phyloP scores from a whole-genome alignment of 164 flowering plant species.

The Kalanchoe fedtschenkoi region DNA sequence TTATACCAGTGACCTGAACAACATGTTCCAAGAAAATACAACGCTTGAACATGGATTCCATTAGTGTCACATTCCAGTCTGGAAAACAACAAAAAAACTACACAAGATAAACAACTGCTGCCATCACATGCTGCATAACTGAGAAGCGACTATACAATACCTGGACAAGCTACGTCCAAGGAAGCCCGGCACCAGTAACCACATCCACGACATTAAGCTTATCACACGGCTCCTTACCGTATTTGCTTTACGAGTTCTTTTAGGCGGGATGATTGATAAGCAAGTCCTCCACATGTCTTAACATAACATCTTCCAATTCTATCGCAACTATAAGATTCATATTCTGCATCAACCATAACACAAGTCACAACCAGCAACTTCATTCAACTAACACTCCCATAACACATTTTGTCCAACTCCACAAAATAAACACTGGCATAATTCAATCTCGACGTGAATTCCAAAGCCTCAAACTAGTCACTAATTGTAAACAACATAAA shows the following conservation, averaged over 20 bases:
- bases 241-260: conserved; percentile 25
- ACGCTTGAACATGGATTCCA: conserved; percentile 77
- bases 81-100: too few relatives aligned
- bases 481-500: too few relatives aligned
- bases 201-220: conserved; percentile 59
- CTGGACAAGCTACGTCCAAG: too few relatives aligned
- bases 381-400: not conserved
- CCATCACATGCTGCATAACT: too few relatives aligned
- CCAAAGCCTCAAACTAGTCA: too few relatives aligned
- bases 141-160: too few relatives aligned
- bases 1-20: conserved; percentile 38
- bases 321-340: conserved; percentile 62
- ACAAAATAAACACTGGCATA: too few relatives aligned
- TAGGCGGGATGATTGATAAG: conserved; percentile 64
- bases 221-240: conserved; percentile 32
- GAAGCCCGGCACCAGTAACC: conserved; percentile 79
- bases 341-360: conserved; percentile 81
- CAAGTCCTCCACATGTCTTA: conserved; percentile 81
- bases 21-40: conserved; percentile 84
- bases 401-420: too few relatives aligned
- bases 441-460: too few relatives aligned
- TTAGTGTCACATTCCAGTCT: conserved; percentile 71
- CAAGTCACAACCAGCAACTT: not conserved
- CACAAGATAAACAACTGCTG: conserved; percentile 84
- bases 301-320: conserved; percentile 61